Conservation (phyloP, 2,329 filamentous ascomycete genomes). For the Drechslerella dactyloides region DNA sequence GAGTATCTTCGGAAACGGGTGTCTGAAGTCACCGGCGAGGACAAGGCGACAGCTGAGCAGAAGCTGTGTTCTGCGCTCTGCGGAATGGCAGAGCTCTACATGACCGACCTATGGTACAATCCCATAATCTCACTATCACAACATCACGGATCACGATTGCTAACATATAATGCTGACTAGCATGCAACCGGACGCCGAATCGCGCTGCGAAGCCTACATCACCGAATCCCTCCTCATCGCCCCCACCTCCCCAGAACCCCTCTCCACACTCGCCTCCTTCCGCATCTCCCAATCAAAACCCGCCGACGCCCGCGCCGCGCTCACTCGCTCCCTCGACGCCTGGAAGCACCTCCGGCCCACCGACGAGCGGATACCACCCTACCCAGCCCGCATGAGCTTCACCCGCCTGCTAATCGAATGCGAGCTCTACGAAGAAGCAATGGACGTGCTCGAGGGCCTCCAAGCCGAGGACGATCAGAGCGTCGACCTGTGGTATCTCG, state of each 20-base stretch:
- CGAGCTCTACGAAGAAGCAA: constrained; percentile 80
- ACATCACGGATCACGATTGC: too few species aligned
- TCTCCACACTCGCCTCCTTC: constrained; percentile 93
- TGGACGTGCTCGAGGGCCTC: constrained; percentile 82
- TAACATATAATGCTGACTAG: constrained; percentile 56
- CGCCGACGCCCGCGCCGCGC: constrained; percentile 79
- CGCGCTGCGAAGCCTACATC: constrained; percentile 82
- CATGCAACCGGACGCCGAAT: constrained; percentile 87
- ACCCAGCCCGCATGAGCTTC: constrained; percentile 82
- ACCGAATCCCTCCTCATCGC: constrained; percentile 88
- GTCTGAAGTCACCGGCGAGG: constrained; percentile 64
- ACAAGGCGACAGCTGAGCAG: constrained; percentile 65
- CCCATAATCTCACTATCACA: too few species aligned
- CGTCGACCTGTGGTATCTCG: constrained; percentile 95
- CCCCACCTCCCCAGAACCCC: constrained; percentile 81
- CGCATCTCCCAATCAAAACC: constrained; percentile 82
- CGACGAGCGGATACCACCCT: constrained; percentile 72
- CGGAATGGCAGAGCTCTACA: constrained; percentile 94
- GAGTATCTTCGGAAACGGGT: constrained; percentile 68
- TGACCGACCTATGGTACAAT: constrained; percentile 92
- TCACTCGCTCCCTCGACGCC: constrained; percentile 77
- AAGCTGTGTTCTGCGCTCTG: constrained; percentile 92
- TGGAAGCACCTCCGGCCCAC: constrained; percentile 74
- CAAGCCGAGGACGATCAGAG: constrained; percentile 89
- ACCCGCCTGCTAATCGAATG: constrained; percentile 88